These are phyloP conservation scores for Borovskyia barvae DNA, from an alignment of 208 protist genomes.

Conservation along the genomic window DNA sequence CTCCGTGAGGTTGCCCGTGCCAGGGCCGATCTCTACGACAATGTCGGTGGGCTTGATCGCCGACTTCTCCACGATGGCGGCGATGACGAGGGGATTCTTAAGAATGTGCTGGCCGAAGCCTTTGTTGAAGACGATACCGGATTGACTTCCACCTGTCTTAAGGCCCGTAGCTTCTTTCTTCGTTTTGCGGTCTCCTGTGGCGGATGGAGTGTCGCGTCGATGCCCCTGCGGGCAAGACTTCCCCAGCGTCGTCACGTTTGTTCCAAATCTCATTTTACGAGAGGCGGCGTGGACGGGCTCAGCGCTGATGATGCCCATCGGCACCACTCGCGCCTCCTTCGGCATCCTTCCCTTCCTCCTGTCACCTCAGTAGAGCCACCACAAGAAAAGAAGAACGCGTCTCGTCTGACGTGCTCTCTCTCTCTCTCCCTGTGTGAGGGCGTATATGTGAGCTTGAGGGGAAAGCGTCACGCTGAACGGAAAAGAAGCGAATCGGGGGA, in stretches of 20 bases:
- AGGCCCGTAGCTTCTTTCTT: conserved; percentile 41
- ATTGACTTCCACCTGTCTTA: conserved; percentile 80
- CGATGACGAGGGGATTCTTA: conserved; percentile 98
- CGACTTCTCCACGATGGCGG: conserved; percentile 97
- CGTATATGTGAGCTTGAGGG: background rate
- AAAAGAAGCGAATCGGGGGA: background rate
- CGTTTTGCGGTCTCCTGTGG: conserved; percentile 20
- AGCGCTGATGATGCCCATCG: conserved; percentile 85
- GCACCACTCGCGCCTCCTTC: conserved; percentile 62
- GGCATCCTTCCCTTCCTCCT: conserved; percentile 39
- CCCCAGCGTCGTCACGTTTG: conserved; percentile 65
- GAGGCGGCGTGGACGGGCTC: conserved; percentile 48
- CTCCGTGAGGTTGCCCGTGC: conserved; percentile 99
- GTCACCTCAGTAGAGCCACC: background rate
- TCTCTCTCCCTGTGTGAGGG: too few relatives aligned
- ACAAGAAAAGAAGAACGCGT: background rate
- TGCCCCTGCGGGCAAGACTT: conserved; percentile 48
- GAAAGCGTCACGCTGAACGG: background rate
- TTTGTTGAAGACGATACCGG: conserved; percentile 96
- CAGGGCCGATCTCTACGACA: conserved; percentile 99
- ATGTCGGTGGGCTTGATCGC: conserved; percentile 96
- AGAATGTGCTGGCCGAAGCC: conserved; percentile 99
- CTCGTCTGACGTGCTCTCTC: background rate
- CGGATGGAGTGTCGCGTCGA: conserved; percentile 9
- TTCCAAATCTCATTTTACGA: conserved; percentile 77